phyloP scores from a whole-genome alignment of 2,329 filamentous ascomycete species.

The Dactylella cylindrospora region DNA sequence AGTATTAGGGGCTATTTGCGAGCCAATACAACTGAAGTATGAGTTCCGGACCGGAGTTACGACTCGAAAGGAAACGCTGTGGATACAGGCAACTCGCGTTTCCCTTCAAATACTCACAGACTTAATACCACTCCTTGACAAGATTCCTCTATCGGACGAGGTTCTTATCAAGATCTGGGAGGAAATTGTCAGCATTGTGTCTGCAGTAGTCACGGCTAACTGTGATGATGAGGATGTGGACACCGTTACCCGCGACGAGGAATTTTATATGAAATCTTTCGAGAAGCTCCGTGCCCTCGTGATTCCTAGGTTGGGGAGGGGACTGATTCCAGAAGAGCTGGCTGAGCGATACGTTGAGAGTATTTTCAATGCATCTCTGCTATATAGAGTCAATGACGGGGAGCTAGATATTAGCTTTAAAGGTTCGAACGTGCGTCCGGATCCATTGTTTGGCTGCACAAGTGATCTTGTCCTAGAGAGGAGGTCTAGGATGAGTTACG shows the following conservation, averaged over 20 bases:
- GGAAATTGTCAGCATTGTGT: slow-evolving; percentile 64
- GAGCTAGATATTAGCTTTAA: slow-evolving; percentile 41
- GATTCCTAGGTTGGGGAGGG: slow-evolving; percentile 69
- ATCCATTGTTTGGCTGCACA: slow-evolving; percentile 45
- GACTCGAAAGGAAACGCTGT: slow-evolving; percentile 60
- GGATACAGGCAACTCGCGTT: slow-evolving; percentile 76
- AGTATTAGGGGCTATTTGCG: slow-evolving; percentile 67
- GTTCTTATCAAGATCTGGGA: slow-evolving; percentile 66
- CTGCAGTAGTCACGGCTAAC: slow-evolving; percentile 70
- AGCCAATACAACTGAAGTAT: slow-evolving; percentile 78
- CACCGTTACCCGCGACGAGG: slow-evolving; percentile 65
- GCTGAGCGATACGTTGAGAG: slow-evolving; percentile 71
- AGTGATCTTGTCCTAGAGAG: slow-evolving; percentile 46
- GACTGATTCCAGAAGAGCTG: slow-evolving; percentile 65
- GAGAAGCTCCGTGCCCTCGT: slow-evolving; percentile 68
- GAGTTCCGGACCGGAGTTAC: slow-evolving; percentile 67
- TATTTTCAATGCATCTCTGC: slow-evolving; percentile 61
- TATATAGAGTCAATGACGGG: slow-evolving; percentile 46
- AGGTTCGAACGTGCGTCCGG: background rate
- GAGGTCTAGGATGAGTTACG: slow-evolving; percentile 69
- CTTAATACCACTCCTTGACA: slow-evolving; percentile 64
- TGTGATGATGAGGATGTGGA: slow-evolving; percentile 56
- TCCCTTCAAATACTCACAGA: slow-evolving; percentile 68
- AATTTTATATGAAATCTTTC: slow-evolving; percentile 79
- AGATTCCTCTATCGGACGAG: slow-evolving; percentile 55